phyloP scores from a whole-genome alignment of 2,329 filamentous ascomycete genomes.

The Karstenula rhodostoma region DNA sequence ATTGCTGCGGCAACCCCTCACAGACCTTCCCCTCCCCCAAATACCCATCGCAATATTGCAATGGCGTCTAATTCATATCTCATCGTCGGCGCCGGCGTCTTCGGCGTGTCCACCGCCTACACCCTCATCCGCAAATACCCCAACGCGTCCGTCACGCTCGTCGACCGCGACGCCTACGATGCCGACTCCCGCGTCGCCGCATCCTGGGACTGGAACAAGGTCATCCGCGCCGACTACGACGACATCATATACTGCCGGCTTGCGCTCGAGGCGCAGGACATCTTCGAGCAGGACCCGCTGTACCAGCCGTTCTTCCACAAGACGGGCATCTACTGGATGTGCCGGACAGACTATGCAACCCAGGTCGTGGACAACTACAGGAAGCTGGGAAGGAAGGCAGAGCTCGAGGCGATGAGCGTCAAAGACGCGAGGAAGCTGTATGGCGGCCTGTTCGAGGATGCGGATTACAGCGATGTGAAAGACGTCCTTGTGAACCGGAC shows the following conservation, averaged over 20 bases:
- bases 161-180: conserved; percentile 48
- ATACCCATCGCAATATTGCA: conserved; percentile 13
- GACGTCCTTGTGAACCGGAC: conserved; percentile 68
- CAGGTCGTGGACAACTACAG: conserved; percentile 61
- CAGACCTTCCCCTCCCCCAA: not conserved
- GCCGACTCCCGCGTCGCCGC: conserved; percentile 59
- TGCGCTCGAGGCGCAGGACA: conserved; percentile 70
- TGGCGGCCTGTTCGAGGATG: conserved; percentile 66
- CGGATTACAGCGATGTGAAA: conserved; percentile 66
- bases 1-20: not conserved
- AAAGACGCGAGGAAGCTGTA: conserved; percentile 65
- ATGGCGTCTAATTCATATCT: conserved; percentile 44
- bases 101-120: conserved; percentile 50
- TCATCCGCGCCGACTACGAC: conserved; percentile 73
- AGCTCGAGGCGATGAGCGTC: conserved; percentile 55
- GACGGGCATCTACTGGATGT: conserved; percentile 59
- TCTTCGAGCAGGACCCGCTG: conserved; percentile 66
- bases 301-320: conserved; percentile 63
- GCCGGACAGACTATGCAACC: conserved; percentile 54
- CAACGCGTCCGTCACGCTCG: conserved; percentile 50
- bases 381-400: conserved; percentile 57
- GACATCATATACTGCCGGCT: conserved; percentile 70
- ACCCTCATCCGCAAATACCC: conserved; percentile 53
- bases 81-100: conserved; percentile 49
- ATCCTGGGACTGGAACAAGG: conserved; percentile 78